A percentile compares a stretch with the other conserved stretches of the same genome.
phyloP scores from a whole-genome alignment of 2,329 filamentous ascomycete genomes.

The Neophaeococcomyces mojaviensis region DNA sequence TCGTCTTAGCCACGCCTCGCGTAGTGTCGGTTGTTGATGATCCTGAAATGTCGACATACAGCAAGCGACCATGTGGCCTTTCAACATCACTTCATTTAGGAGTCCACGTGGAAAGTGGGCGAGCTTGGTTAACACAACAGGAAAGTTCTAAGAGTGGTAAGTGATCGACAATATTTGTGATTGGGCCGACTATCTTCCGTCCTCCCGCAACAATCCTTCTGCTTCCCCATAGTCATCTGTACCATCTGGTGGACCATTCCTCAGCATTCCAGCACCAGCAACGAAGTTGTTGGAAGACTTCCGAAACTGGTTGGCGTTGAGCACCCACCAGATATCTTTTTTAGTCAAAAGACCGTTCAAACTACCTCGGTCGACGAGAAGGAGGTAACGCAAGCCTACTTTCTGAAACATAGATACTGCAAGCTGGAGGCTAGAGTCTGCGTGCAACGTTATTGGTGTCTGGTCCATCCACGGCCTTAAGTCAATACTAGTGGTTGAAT shows the following conservation, averaged over 20 bases:
- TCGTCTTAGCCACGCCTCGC: no score
- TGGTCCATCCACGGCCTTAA: conserved; percentile 98
- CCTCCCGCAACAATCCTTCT: conserved; percentile 16
- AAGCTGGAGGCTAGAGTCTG: conserved; percentile 69
- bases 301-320: conserved; percentile 61
- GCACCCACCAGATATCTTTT: conserved; percentile 92
- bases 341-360: conserved; percentile 86
- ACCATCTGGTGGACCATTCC: conserved; percentile 10
- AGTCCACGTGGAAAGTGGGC: no score
- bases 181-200: conserved; percentile 9
- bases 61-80: no score
- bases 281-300: conserved; percentile 31
- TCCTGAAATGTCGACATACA: no score
- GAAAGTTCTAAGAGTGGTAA: no score
- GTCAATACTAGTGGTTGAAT: conserved; percentile 72
- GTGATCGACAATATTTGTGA: no score
- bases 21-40: no score
- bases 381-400: conserved; percentile 79
- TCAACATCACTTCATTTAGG: no score
- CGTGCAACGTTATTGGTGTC: conserved; percentile 84
- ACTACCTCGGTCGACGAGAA: conserved; percentile 75
- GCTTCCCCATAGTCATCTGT: conserved; percentile 16
- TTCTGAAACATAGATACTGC: conserved; percentile 91
- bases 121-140: no score
- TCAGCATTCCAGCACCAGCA: conserved; percentile 15